Evolutionary conservation across 2,329 filamentous ascomycete species (phyloP), one percentile per base, ranked within the genome.

Genomic region (Neopestalotiopsis clavispora): DNA sequence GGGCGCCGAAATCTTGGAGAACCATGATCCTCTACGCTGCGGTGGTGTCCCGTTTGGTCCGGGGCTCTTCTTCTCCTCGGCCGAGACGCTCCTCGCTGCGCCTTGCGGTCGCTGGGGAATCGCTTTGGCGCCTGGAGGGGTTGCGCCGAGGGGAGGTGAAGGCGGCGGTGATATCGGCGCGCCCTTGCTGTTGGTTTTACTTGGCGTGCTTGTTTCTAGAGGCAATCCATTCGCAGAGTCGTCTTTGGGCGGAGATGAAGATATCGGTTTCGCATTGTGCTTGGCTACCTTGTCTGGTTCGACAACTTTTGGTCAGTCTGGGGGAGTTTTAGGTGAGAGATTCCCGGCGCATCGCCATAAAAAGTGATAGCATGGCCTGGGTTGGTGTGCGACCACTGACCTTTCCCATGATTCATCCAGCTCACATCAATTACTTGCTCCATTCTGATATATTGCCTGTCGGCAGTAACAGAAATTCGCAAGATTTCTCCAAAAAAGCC

Each of bases 1-100:
- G 78, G 97, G 98, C 73, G 94, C 95, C 72, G 94, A 97, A 73
- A 98, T 90, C 77, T 90, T 97, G 68, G 93, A 94, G 76, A 98
- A 95, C 96, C 96, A 99, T 14, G 95, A 97, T 71, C 90, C 91
- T 72, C 94, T 88, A 66, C 89, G 85, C 60, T 84, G 82, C 7
- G 83, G 79, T 1, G 83, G 80, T 20, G 80, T 65, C 74, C 76
- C 69, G 67, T 74, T 67, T 74, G 76, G 68, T 77, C 74, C 67
- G 73, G 72, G 66, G 74, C 70, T 28, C 58, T 66, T 71, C 66
- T 45, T 78, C 74, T 76, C 80, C 40, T 80, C 78, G 45, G 74
- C 76, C 0, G 81, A 79, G 40, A 71, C 71, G 64, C 73, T 76
- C 62, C 79, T 78, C n/a, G 74, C 63, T 32, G 79, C 74, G 13